Base-by-base conservation (phyloP, 1,139 yeast species). In the Kurtzmaniella natalensis region DNA sequence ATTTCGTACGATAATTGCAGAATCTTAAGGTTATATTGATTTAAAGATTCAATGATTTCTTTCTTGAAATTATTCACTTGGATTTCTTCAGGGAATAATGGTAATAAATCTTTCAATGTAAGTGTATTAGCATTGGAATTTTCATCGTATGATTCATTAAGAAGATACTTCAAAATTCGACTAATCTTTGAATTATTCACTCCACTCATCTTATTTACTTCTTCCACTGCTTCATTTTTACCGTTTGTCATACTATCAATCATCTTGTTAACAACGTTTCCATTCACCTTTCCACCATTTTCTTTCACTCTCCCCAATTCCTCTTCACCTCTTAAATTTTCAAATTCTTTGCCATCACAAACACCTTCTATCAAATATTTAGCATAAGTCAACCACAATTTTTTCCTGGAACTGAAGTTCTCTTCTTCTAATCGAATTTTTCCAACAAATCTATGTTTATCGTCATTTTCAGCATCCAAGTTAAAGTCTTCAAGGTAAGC, bases 11-110 rank as follows among this genome's bases (percentile, higher is more conserved):
- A 77, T 23, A 89, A 62, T 36, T 74, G 74, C 35, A 57, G 61
- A 55, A 92, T 83, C 28, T 72, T 71, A 25, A 66, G 57, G 36
- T 88, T 87, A 51, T 87, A 83, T 27, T 70, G 71, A 48, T 87
- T 89, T 45, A 92, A 64, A 4, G 94, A 83, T 27, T 71, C 64
- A 20, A 92, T 86, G 25, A 94, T 76, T 46, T 88, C 95, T 33
- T 82, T 84, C 47, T 87, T 87, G 53, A 92, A 76, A 39, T 84
- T 79, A 45, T 87, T 94, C 33, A 92, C 81, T 32, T 84, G 78
- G 1, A 86, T 74, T 36, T 84, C 76, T 46, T 87, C 92, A 0
- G 96, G 95, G 46, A 89, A 81, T 22, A 87, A 60, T 1, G 95
- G 95, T 31, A 94, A 57, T 25, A 94, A 55, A 47, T 92, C 97